Evolutionary conservation across 2,329 filamentous ascomycete species (phyloP), one percentile per base, ranked within the genome.

Genomic region (Beauveria pseudobassiana): DNA sequence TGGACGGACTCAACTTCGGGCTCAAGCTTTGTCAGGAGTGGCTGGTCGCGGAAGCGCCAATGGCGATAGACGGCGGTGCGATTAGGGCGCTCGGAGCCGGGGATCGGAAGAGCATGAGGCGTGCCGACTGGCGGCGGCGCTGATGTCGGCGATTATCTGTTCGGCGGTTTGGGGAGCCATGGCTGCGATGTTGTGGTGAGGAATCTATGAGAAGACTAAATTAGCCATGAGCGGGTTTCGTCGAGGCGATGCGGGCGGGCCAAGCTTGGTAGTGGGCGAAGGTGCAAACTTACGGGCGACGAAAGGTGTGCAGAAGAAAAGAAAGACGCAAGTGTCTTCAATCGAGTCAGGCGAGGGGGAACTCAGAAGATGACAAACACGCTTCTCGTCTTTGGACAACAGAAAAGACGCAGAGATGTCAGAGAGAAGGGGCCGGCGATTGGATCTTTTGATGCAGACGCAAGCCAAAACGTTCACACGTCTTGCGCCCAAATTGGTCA

Each of bases 61-160:
- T 96, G 88, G 65, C 95, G 86, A 77, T 97, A 98, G 65, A 96
- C 77, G 56, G 86, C 78, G 53, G 83, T 89, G 67, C 92, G 87
- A 63, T 87, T 89, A 56, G 90, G 86, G 63, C 82, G 79, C 75
- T 90, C 85, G 53, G 88, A 87, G 65, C 89, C 89, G 1, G 91
- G 88, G 26, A 99, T 69, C 18, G 91, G 79, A 16, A 96, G 79
- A 54, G 88, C 89, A 72, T 95, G 95, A 1, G 92, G 90, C 57
- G 84, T 78, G 65, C 91, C 91, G 10, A 87, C 83, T 3, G 91
- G 87, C 56, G 91, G 91, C 18, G 84, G 81, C 62, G 57, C 80
- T 76, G 62, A 91, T 76, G 71, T 87, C 83, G 26, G 54, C 38
- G 42, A 56, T 58, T 20, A 60, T 24, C 26, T 60, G 58, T 20